Evolutionary conservation across 2,329 filamentous ascomycete genomes (phyloP), one percentile per base, ranked within the genome.

Genomic region (Beauveria brongniartii): DNA sequence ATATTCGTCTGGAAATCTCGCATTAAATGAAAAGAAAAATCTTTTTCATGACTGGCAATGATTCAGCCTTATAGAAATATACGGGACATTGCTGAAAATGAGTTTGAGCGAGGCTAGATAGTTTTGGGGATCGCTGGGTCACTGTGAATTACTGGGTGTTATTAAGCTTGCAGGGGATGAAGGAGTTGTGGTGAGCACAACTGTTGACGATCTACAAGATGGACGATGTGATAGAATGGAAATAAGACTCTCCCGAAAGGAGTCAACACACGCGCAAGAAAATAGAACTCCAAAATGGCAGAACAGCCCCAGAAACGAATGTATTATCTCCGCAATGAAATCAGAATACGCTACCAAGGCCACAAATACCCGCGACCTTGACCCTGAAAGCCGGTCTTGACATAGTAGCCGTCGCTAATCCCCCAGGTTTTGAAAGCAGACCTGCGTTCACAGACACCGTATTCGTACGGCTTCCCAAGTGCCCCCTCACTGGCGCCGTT

Each of bases 381-480:
- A 18, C 9, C 40, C 37, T 56, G 18, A 34, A 62, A 61, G 43
- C 59, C 59, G 28, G 14, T 41, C 43, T 62, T 55, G 28, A 55
- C 41, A 50, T 8, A 24, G 14, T 22, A 28, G 1, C 59, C 59
- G 6, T 44, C 26, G 5, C 5, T 43, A 6, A 61, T n/a, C 2
- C 40, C 5, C 9, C 22, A 12, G 2, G 44, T 46, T 5, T 8
- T 24, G 24, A 61, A 66, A 2, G n/a, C 51, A 26, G 51, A 65
- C 50, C 63, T 53, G 14, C 59, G 57, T 7, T 46, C 37, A 22
- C 65, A 68, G 24, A 61, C 57, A 14, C 67, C 66, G 28, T 66
- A 67, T 41, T 66, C 64, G 40, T 63, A 65, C 3, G 62, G 59
- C 24, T 56, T 60, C 3, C 12, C 28, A 8, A 66, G 54, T 2